phyloP scores from a whole-genome alignment of 2,329 filamentous ascomycete species.

The Epichloe sibirici region DNA sequence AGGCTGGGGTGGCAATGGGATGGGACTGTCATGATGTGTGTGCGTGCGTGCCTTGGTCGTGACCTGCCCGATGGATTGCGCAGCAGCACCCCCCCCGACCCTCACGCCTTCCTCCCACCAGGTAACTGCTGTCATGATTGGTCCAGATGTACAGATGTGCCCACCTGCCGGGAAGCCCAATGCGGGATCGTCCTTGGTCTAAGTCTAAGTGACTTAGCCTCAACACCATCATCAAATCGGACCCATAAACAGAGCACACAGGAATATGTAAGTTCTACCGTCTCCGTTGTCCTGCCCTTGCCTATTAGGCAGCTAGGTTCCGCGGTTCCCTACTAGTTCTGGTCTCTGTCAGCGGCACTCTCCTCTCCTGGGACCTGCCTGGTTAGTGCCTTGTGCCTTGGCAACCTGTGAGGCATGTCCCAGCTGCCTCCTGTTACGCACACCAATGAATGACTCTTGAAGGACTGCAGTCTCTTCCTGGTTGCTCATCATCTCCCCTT shows the following conservation, averaged over 20 bases:
- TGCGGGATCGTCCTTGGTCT: slow-evolving; percentile 7
- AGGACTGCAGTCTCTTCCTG: neutral
- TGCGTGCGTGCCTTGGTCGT: too few relatives aligned
- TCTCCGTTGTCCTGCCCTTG: slow-evolving; percentile 1
- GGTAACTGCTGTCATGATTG: neutral
- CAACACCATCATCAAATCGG: slow-evolving; percentile 4
- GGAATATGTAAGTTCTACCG: neutral
- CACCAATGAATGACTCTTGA: neutral
- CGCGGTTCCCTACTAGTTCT: neutral
- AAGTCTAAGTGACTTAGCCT: neutral
- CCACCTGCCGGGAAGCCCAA: slow-evolving; percentile 4
- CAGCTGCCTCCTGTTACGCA: neutral
- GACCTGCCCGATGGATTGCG: too few relatives aligned
- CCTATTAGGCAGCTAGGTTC: neutral
- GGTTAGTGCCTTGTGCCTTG: too few relatives aligned
- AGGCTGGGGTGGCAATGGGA: too few relatives aligned
- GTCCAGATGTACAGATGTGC: neutral
- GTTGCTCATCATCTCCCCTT: neutral
- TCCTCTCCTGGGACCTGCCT: neutral
- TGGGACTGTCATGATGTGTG: too few relatives aligned
- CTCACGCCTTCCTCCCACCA: neutral
- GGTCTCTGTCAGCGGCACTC: neutral
- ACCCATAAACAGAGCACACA: neutral
- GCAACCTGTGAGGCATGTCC: too few relatives aligned
- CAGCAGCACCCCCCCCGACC: neutral